Evolutionary conservation across 345 rosid genomes (phyloP).

Genomic region (Populus nigra): DNA sequence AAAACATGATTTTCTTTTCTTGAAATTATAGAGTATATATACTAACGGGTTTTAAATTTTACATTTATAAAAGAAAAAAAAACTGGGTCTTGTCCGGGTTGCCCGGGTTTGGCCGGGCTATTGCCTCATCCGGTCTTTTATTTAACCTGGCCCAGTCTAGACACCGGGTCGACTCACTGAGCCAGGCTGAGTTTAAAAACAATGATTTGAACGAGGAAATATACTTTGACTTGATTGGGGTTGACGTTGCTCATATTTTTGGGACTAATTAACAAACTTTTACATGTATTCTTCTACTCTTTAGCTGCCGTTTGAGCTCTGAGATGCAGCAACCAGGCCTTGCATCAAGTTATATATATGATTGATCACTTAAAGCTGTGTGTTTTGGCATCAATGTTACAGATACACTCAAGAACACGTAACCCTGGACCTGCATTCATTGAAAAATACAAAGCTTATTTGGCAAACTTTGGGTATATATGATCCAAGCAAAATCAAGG

Average conservation of each 20-base stretch:
- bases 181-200: too few relatives aligned
- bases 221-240: background rate
- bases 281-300: background rate
- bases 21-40: too few relatives aligned
- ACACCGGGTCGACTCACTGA: too few relatives aligned
- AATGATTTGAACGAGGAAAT: background rate
- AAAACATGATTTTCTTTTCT: too few relatives aligned
- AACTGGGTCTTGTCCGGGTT: too few relatives aligned
- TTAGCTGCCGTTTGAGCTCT: background rate
- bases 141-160: too few relatives aligned
- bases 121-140: too few relatives aligned
- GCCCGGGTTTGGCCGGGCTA: too few relatives aligned
- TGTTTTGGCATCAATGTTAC: conserved; percentile 17
- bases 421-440: conserved; percentile 78
- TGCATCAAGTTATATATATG: background rate
- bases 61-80: too few relatives aligned
- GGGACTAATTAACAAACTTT: background rate
- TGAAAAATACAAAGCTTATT: conserved; percentile 64
- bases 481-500: conserved; percentile 73
- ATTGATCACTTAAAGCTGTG: too few relatives aligned
- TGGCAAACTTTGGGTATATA: conserved; percentile 60
- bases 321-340: background rate
- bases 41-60: too few relatives aligned
- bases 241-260: background rate
- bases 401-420: conserved; percentile 87